phyloP scores from a whole-genome alignment of 257 asterid species.

The Pogostemon cablin region DNA sequence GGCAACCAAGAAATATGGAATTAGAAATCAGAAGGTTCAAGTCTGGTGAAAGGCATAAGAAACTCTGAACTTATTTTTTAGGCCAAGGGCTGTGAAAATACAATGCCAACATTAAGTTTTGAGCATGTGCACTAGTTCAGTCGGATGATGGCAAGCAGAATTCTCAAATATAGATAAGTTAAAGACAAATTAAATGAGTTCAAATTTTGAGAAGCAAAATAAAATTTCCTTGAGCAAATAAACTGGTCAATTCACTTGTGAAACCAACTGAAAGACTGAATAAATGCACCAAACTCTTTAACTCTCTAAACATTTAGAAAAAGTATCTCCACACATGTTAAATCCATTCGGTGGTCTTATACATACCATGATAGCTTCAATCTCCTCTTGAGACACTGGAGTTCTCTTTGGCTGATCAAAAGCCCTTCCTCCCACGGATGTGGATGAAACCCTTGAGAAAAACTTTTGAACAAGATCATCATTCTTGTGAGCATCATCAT shows the following conservation, averaged over 20 bases:
- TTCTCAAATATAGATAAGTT: neutral
- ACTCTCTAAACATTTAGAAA: neutral
- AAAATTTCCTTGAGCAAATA: neutral
- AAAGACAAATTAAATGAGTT: neutral
- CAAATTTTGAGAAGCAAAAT: neutral
- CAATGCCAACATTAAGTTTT: neutral
- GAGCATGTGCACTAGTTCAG: neutral
- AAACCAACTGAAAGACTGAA: neutral
- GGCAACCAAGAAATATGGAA: constrained; percentile 9
- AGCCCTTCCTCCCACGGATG: constrained; percentile 78
- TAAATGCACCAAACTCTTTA: constrained; percentile 1
- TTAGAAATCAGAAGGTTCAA: neutral
- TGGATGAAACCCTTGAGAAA: constrained; percentile 60
- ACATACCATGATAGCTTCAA: constrained; percentile 82
- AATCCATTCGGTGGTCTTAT: constrained; percentile 7
- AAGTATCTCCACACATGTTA: neutral
- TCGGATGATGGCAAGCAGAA: neutral
- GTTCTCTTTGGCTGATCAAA: constrained; percentile 95
- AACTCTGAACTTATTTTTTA: neutral
- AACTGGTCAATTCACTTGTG: constrained; percentile 5
- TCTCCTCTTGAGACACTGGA: constrained; percentile 85
- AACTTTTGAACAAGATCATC: constrained; percentile 50
- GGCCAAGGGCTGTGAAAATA: neutral
- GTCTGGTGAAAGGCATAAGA: neutral
- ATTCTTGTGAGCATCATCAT: constrained; percentile 37